Percentiles rank a stretch among this genome's conserved stretches.
Evolutionary conservation across 441 rosid genomes (phyloP).

Genomic region (Erysimum cheiri): DNA sequence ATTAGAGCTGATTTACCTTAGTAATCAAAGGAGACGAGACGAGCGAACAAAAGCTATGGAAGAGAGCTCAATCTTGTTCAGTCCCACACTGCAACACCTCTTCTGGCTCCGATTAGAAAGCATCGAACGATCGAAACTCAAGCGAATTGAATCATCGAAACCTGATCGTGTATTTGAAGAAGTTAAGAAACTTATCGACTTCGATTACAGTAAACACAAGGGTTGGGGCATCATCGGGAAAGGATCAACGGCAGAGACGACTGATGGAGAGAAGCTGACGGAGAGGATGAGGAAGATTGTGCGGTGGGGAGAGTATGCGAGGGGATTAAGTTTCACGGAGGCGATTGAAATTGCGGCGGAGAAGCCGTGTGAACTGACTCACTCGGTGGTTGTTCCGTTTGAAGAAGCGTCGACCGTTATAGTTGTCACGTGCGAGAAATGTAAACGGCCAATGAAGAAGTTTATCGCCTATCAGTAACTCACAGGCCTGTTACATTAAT

Average conservation of each 20-base stretch:
- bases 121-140: slow-evolving; percentile 60
- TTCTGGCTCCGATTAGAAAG: slow-evolving; percentile 81
- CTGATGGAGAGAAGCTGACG: slow-evolving; percentile 44
- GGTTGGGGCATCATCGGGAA: slow-evolving; percentile 74
- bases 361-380: slow-evolving; percentile 51
- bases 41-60: slow-evolving; percentile 39
- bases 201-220: slow-evolving; percentile 36
- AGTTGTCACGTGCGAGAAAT: slow-evolving; percentile 56
- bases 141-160: slow-evolving; percentile 39
- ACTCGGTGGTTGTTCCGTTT: slow-evolving; percentile 52
- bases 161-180: slow-evolving; percentile 54
- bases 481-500: background rate
- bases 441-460: slow-evolving; percentile 66
- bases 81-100: slow-evolving; percentile 56
- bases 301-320: slow-evolving; percentile 53
- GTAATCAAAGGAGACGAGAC: slow-evolving; percentile 34
- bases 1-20: slow-evolving; percentile 64
- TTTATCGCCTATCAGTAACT: slow-evolving; percentile 59
- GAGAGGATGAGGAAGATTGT: slow-evolving; percentile 52
- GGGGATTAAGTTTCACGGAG: slow-evolving; percentile 53
- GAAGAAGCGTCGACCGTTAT: slow-evolving; percentile 46
- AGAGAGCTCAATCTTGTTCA: slow-evolving; percentile 51
- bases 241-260: slow-evolving; percentile 48
- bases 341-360: slow-evolving; percentile 50
- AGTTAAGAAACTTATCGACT: slow-evolving; percentile 56